Evolutionary conservation across 139 green algal genomes (phyloP).

Genomic region (Chara braunii): DNA sequence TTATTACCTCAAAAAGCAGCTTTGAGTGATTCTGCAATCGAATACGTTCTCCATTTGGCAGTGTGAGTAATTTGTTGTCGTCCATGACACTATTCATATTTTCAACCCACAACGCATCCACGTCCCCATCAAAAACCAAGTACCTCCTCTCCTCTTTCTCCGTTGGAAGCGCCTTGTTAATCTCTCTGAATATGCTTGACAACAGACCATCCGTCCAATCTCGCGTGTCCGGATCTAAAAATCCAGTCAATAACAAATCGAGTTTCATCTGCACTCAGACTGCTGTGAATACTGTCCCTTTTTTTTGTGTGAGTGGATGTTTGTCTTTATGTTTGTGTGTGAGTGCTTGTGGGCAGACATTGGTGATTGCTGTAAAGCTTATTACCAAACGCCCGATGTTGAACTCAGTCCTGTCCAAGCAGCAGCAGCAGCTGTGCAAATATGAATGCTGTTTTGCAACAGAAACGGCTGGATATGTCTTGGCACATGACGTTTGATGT

Average conservation of each 20-base stretch:
- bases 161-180: conserved; percentile 58
- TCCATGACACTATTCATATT: conserved; percentile 87
- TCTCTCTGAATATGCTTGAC: conserved; percentile 68
- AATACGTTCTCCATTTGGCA: conserved; percentile 79
- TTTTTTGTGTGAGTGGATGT: too few species aligned
- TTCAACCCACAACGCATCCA: conserved; percentile 81
- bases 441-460: too few species aligned
- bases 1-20: conserved; percentile 65
- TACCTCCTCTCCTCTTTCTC: conserved; percentile 57
- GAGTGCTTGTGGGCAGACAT: too few species aligned
- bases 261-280: too few species aligned
- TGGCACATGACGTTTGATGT: too few species aligned
- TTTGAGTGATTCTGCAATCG: conserved; percentile 66
- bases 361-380: too few species aligned
- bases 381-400: not conserved
- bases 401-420: not conserved
- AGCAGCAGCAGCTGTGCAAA: not conserved
- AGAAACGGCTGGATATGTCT: too few species aligned
- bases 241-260: too few species aligned
- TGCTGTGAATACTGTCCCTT: not conserved
- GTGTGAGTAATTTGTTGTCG: conserved; percentile 78
- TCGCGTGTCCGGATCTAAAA: conserved; percentile 61
- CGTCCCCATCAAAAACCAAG: conserved; percentile 75
- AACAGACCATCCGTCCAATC: conserved; percentile 80
- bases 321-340: too few species aligned